Percentiles rank a stretch among this genome's conserved stretches.
Evolutionary conservation across 2,329 filamentous ascomycete genomes (phyloP).

Genomic region (Fusarium continuum): DNA sequence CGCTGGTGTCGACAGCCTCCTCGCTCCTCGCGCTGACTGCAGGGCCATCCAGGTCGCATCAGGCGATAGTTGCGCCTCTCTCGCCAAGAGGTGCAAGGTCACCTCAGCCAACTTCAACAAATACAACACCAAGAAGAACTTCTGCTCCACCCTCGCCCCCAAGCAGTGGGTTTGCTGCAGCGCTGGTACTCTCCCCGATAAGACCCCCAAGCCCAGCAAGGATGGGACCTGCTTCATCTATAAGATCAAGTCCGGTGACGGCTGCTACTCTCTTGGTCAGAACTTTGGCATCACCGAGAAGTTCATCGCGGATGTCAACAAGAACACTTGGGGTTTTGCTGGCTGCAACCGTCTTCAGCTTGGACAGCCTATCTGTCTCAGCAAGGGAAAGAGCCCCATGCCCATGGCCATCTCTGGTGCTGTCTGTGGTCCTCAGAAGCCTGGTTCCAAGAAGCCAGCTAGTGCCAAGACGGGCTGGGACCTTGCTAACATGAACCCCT

Average conservation of each 20-base stretch:
- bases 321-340: constrained; percentile 51
- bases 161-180: constrained; percentile 52
- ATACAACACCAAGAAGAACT: constrained; percentile 48
- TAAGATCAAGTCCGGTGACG: constrained; percentile 45
- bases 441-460: constrained; percentile 39
- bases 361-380: constrained; percentile 48
- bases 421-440: constrained; percentile 49
- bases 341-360: constrained; percentile 46
- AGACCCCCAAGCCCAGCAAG: constrained; percentile 44
- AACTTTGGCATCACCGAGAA: constrained; percentile 48
- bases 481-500: constrained; percentile 55
- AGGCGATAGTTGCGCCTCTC: constrained; percentile 49
- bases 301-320: constrained; percentile 51
- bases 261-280: constrained; percentile 46
- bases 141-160: constrained; percentile 47
- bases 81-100: constrained; percentile 53
- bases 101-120: constrained; percentile 49
- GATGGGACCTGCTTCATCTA: constrained; percentile 51
- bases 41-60: constrained; percentile 44
- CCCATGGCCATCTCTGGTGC: constrained; percentile 45
- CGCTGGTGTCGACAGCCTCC: constrained; percentile 9
- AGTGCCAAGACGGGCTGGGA: constrained; percentile 42
- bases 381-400: constrained; percentile 47
- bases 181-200: constrained; percentile 47
- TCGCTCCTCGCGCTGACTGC: constrained; percentile 37